Evolutionary conservation across 768 basidiomycete genomes (phyloP), one percentile per base, ranked within the genome.

Genomic region (Trametopsis cervina): DNA sequence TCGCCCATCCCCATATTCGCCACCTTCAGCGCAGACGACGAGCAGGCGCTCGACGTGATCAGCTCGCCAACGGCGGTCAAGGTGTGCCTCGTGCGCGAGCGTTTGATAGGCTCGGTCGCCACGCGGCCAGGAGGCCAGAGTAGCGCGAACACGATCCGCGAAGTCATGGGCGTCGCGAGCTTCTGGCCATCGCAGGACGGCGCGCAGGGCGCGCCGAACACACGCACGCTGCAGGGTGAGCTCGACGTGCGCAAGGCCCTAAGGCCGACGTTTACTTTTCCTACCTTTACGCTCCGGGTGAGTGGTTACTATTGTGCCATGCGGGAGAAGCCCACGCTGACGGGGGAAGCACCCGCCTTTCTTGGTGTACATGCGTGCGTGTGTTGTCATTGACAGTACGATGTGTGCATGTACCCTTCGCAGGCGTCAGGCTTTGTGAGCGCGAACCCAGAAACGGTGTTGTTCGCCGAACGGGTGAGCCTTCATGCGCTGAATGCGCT

Each of bases 31-130:
- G 66, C 74, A 21, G 51, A 59, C 2, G 74, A 80, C 57, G 54
- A 65, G 10, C 73, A 75, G 17, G 75, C 73, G 0, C 66, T 81
- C 9, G 77, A 80, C 50, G 55, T 77, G 3, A 66, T 81, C 5
- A 64, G 74, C 12, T 62, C 55, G 20, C 68, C 73, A 0, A 59
- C 59, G 6, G 67, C 71, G 1, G 60, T 76, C 7, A 61, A 62
- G 17, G 27, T 82, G 33, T 63, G 69, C 33, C 64, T 82, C 10
- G 58, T 70, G 3, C 71, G 80, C 24, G 67, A 72, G 3, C 63
- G 80, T 46, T 68, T 69, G 2, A 71, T 76, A 6, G 78, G 79
- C 2, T 64, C 68, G 5, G 71, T 72, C 47, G 75, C 77, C 2
- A 72, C 68, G 21, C 63, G 66, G 15, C 70, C 68, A 20, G 59